Evolutionary conservation across 2,329 filamentous ascomycete genomes (phyloP).

Genomic region (Aspergillus sergii): DNA sequence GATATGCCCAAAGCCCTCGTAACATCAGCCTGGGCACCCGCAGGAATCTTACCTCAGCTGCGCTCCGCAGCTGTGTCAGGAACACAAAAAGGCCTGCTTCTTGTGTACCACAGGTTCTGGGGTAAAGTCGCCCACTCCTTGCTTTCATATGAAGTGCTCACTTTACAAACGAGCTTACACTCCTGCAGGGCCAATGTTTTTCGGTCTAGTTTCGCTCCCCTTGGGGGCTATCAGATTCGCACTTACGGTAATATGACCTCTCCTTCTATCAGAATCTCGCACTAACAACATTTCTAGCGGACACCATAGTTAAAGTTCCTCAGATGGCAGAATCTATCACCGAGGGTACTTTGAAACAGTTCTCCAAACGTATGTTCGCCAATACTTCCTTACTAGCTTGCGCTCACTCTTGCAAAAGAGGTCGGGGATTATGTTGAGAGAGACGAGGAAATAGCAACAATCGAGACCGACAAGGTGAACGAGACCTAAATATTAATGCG

Average conservation of each 20-base stretch:
- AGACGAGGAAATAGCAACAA: conserved; percentile 97
- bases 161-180: conserved; percentile 1
- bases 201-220: conserved; percentile 24
- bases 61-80: conserved; percentile 21
- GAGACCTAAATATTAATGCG: too few species aligned
- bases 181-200: conserved; percentile 28
- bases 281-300: conserved; percentile 55
- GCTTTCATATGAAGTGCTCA: not conserved
- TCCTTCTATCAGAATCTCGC: not conserved
- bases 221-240: conserved; percentile 35
- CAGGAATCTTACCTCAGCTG: conserved; percentile 31
- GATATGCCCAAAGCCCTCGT: conserved; percentile 30
- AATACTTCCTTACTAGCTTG: not conserved
- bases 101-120: conserved; percentile 27
- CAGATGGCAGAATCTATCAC: conserved; percentile 99
- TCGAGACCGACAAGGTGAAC: conserved; percentile 94
- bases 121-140: conserved; percentile 24
- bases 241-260: conserved; percentile 36
- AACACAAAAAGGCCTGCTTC: conserved; percentile 18
- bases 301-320: conserved; percentile 87
- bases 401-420: conserved; percentile 50
- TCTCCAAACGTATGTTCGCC: conserved; percentile 68
- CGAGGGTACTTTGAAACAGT: conserved; percentile 95
- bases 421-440: conserved; percentile 91
- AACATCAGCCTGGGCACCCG: conserved; percentile 20